Percentiles rank a stretch among this genome's conserved stretches.
Conservation (phyloP, 2,329 filamentous ascomycete genomes). For the Penicillium sp. region DNA sequence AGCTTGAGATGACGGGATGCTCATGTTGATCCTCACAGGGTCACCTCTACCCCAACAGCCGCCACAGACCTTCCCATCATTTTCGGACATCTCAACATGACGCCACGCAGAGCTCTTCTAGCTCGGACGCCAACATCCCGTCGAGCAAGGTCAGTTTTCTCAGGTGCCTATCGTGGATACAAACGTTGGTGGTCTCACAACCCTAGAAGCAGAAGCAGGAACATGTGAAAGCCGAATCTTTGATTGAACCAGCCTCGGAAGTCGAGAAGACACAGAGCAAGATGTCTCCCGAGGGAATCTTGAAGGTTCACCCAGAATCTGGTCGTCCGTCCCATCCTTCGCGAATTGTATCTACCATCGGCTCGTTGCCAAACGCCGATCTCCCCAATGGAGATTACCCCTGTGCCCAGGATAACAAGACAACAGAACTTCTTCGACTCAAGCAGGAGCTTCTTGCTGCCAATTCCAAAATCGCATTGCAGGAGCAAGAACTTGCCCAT, state of each 20-base stretch:
- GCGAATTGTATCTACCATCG: slow-evolving; percentile 15
- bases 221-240: slow-evolving; percentile 28
- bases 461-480: slow-evolving; percentile 57
- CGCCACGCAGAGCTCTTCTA: slow-evolving; percentile 27
- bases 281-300: slow-evolving; percentile 35
- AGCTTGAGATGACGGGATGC: not conserved
- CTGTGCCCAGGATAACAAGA: slow-evolving; percentile 30
- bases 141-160: slow-evolving; percentile 39
- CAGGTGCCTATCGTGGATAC: not conserved
- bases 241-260: slow-evolving; percentile 34
- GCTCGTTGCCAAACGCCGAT: not conserved
- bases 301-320: slow-evolving; percentile 17
- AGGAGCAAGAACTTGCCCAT: slow-evolving; percentile 61
- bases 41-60: slow-evolving; percentile 24
- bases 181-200: slow-evolving; percentile 31
- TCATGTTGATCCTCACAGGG: not conserved
- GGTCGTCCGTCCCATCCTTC: slow-evolving; percentile 21
- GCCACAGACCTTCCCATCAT: slow-evolving; percentile 30
- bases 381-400: slow-evolving; percentile 10
- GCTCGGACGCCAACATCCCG: slow-evolving; percentile 25
- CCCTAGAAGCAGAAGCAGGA: slow-evolving; percentile 50
- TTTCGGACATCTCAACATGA: slow-evolving; percentile 36
- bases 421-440: slow-evolving; percentile 54
- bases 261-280: slow-evolving; percentile 63
- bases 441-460: slow-evolving; percentile 58